Conservation (phyloP, 306 rosid genomes). For the Gleditsia sinensis region DNA sequence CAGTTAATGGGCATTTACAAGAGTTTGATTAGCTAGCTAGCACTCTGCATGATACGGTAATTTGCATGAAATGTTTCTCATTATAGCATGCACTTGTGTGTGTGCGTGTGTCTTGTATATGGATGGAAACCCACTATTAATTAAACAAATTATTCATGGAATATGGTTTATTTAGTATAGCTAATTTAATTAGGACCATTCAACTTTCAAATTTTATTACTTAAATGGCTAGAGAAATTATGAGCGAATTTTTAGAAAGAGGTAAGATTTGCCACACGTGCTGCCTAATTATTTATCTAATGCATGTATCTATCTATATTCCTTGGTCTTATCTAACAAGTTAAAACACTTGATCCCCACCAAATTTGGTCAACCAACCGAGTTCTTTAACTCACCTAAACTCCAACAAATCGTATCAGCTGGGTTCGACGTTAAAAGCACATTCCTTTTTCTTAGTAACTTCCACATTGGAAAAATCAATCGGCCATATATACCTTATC, state of each 20-base stretch:
- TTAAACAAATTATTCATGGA: no score
- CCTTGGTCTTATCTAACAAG: neutral
- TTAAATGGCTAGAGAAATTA: no score
- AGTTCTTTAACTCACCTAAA: constrained; percentile 5
- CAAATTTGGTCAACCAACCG: constrained; percentile 39
- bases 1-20: no score
- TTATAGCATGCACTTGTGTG: neutral
- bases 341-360: neutral
- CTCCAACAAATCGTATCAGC: constrained; percentile 9
- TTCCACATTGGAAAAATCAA: neutral
- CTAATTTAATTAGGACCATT: no score
- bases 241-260: no score
- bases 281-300: neutral
- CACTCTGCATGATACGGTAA: neutral
- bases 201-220: no score
- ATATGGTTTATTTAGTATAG: no score
- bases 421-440: neutral
- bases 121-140: no score
- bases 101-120: no score
- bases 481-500: neutral
- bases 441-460: neutral
- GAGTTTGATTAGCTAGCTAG: neutral
- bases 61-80: neutral
- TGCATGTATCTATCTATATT: neutral
- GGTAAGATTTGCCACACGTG: neutral